Conservation (phyloP, 495 filamentous ascomycete species). For the Hapsidospora chrysogenum region DNA sequence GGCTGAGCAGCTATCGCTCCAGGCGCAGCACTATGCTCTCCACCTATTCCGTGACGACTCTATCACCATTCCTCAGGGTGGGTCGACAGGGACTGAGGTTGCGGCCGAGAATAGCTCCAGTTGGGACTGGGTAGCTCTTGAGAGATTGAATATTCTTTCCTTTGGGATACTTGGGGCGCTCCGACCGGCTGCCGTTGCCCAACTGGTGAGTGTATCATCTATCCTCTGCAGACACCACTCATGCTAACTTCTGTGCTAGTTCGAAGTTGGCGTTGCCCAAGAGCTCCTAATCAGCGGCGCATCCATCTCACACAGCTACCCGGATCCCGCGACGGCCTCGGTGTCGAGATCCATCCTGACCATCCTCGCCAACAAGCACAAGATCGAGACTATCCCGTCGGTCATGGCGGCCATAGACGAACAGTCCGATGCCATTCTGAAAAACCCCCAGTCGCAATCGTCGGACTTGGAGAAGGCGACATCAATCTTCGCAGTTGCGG, state of each 20-base stretch:
- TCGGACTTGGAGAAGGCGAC: conserved; percentile 3
- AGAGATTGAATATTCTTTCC: conserved; percentile 11
- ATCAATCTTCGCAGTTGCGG: conserved; percentile 2
- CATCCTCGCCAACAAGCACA: conserved; percentile 20
- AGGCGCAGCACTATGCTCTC: not conserved
- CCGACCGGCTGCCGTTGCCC: conserved; percentile 17
- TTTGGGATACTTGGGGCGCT: conserved; percentile 27
- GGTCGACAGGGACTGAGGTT: not conserved
- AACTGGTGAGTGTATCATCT: conserved; percentile 13
- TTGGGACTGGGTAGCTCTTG: not conserved
- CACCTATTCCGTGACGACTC: conserved; percentile 1
- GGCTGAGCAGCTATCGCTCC: not conserved
- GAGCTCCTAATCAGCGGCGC: conserved; percentile 1
- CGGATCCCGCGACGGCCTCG: not conserved
- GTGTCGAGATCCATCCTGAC: conserved; percentile 10
- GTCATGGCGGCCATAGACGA: conserved; percentile 10
- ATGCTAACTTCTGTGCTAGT: conserved; percentile 5
- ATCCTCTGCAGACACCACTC: not conserved
- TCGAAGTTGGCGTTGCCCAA: conserved; percentile 3
- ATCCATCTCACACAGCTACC: not conserved
- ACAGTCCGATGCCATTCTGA: conserved; percentile 4
- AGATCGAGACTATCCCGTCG: conserved; percentile 8
- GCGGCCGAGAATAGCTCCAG: not conserved
- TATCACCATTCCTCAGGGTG: not conserved
- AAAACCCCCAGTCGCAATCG: conserved; percentile 4